phyloP scores from a whole-genome alignment of 106 monocot genomes.

The Dendrobium nobile region DNA sequence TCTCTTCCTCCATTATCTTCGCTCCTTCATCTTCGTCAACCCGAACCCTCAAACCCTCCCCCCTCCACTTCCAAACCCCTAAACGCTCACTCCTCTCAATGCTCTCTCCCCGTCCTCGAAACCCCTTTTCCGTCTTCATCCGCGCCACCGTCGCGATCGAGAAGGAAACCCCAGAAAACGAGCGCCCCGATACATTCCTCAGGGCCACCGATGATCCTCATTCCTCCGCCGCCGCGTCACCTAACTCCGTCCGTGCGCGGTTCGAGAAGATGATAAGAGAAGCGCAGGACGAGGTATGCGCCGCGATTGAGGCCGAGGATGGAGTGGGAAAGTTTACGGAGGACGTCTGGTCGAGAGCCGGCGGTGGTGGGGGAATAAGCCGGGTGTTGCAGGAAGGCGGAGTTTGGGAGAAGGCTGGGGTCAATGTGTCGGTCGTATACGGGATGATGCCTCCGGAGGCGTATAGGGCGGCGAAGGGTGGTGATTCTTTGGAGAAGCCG shows the following conservation, averaged over 20 bases:
- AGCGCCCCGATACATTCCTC: conserved; percentile 95
- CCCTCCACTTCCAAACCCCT: conserved; percentile 1
- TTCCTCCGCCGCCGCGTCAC: conserved; percentile 9
- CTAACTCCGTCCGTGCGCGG: conserved; percentile 51
- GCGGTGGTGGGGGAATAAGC: conserved; percentile 95
- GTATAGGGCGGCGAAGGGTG: conserved; percentile 84
- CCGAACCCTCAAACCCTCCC: background rate
- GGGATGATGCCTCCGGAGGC: conserved; percentile 99
- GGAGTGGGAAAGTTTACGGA: conserved; percentile 72
- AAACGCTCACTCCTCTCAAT: background rate
- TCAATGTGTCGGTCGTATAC: conserved; percentile 98
- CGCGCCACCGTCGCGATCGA: conserved; percentile 72
- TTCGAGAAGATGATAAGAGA: conserved; percentile 92
- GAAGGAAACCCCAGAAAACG: conserved; percentile 86
- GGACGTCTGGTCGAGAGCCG: conserved; percentile 98
- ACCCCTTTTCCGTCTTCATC: conserved; percentile 4
- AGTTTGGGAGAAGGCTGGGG: conserved; percentile 96
- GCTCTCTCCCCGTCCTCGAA: background rate
- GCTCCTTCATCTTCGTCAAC: conserved; percentile 3
- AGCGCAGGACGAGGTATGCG: conserved; percentile 88
- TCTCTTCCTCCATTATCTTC: conserved; percentile 5
- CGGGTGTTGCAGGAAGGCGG: conserved; percentile 85
- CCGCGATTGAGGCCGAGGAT: conserved; percentile 77
- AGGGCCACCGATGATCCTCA: conserved; percentile 33
- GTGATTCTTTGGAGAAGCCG: conserved; percentile 28